A percentile compares a stretch with the other conserved stretches of the same genome.
Evolutionary conservation across 345 rosid genomes (phyloP).

Genomic region (Stellera chamaejasme): DNA sequence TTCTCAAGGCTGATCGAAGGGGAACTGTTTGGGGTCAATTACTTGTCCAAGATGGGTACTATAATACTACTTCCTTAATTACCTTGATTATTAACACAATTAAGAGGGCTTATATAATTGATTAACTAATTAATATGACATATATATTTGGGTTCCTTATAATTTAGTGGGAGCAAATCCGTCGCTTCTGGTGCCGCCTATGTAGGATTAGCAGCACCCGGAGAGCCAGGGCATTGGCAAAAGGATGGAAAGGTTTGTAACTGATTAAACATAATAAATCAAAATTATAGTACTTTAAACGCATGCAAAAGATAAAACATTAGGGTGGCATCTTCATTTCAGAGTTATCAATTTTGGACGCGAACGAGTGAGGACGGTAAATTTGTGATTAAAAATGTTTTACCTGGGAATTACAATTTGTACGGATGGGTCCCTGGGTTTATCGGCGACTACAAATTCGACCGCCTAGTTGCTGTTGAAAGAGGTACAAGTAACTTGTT

Average conservation of each 20-base stretch:
- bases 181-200: constrained; percentile 35
- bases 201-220: constrained; percentile 77
- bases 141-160: too few relatives aligned
- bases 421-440: constrained; percentile 67
- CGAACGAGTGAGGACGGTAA: constrained; percentile 38
- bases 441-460: constrained; percentile 53
- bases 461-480: constrained; percentile 24
- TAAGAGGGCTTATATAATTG: too few relatives aligned
- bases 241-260: constrained; percentile 50
- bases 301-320: too few relatives aligned
- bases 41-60: constrained; percentile 34
- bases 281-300: too few relatives aligned
- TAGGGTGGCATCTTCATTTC: neutral
- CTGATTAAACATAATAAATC: too few relatives aligned
- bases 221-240: constrained; percentile 82
- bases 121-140: too few relatives aligned
- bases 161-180: constrained; percentile 20
- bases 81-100: neutral
- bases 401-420: constrained; percentile 54
- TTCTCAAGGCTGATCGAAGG: constrained; percentile 39
- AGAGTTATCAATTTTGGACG: constrained; percentile 95
- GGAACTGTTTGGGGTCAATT: constrained; percentile 60
- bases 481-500: constrained; percentile 28
- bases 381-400: constrained; percentile 50
- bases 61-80: neutral